Conservation (phyloP, 257 asterid genomes). For the Solanum appendiculatum region DNA sequence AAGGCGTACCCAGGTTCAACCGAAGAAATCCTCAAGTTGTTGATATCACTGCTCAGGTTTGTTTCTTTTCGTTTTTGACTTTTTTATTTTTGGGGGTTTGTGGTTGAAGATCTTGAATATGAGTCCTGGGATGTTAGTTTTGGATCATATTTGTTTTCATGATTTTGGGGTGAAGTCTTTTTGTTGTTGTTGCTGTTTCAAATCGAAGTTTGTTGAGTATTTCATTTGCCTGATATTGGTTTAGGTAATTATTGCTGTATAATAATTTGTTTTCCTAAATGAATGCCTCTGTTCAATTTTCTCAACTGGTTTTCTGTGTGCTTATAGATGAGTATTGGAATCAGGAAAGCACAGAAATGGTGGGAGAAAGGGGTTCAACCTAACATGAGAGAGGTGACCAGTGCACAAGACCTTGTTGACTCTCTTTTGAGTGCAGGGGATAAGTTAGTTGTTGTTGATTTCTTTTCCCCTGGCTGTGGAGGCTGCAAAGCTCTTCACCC, state of each 20-base stretch:
- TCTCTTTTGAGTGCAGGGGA: conserved; percentile 24
- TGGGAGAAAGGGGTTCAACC: conserved; percentile 38
- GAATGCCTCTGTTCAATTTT: background rate
- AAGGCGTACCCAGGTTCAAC: background rate
- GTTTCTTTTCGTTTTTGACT: background rate
- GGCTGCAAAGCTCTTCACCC: conserved; percentile 47
- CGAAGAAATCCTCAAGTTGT: background rate
- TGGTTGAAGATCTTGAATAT: background rate
- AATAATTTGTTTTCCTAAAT: background rate
- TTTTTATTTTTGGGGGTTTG: background rate
- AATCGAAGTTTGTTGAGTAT: background rate
- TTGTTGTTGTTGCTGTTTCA: no score
- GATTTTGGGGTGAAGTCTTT: background rate
- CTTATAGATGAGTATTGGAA: conserved; percentile 9
- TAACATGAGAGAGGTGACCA: conserved; percentile 28
- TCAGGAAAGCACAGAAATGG: conserved; percentile 29
- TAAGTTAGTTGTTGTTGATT: conserved; percentile 30
- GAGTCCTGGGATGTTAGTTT: background rate
- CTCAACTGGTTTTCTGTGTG: background rate
- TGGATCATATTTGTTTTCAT: background rate
- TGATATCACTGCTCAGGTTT: background rate
- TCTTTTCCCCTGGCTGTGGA: conserved; percentile 42
- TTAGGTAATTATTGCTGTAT: background rate
- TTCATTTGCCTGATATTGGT: background rate
- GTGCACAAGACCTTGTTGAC: conserved; percentile 36